Evolutionary conservation across 805 yeast genomes (phyloP).

Genomic region (Lachancea kluyveri): DNA sequence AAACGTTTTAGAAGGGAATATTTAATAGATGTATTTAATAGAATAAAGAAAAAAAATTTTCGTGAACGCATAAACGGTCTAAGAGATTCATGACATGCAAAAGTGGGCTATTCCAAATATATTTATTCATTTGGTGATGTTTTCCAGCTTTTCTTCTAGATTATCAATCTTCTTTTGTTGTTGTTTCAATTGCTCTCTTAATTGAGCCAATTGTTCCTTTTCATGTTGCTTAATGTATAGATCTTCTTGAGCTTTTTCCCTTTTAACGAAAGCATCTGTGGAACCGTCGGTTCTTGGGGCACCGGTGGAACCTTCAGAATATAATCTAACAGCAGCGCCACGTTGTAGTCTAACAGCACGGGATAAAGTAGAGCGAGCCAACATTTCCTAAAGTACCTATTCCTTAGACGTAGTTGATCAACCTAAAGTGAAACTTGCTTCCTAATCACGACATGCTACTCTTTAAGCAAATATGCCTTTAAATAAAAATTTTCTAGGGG

Average conservation of each 20-base stretch:
- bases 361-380: conserved; percentile 25
- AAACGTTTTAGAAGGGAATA: neutral
- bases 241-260: conserved; percentile 91
- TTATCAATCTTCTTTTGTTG: conserved; percentile 57
- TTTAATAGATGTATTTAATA: neutral
- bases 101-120: conserved; percentile 2
- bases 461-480: too few species aligned
- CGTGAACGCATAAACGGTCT: conserved; percentile 1
- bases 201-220: conserved; percentile 73
- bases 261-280: conserved; percentile 65
- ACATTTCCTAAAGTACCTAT: conserved; percentile 19
- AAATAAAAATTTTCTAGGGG: too few species aligned
- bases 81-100: neutral
- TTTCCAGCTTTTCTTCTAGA: conserved; percentile 41
- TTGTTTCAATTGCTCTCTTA: conserved; percentile 70
- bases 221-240: conserved; percentile 82
- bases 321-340: conserved; percentile 23
- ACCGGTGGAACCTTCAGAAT: conserved; percentile 58
- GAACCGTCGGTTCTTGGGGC: conserved; percentile 48
- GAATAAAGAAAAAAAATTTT: neutral
- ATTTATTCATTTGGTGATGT: conserved; percentile 15
- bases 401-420: too few species aligned
- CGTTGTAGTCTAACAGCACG: conserved; percentile 19
- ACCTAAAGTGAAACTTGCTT: too few species aligned
- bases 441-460: too few species aligned